phyloP scores from a whole-genome alignment of 148 eudicot genomes.

The Amaranthus palmeri region DNA sequence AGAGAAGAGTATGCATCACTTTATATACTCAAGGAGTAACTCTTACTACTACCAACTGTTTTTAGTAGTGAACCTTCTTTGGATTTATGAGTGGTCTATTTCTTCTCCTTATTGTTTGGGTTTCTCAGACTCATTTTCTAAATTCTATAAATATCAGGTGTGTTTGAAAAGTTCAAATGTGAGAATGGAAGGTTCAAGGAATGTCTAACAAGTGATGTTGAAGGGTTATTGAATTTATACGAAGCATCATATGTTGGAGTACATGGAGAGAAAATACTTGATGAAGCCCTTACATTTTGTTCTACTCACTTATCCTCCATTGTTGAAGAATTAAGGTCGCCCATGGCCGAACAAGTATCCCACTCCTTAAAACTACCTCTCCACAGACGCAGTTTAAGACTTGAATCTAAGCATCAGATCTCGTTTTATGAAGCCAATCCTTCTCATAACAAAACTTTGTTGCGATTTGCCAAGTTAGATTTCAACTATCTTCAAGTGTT shows the following conservation, averaged over 20 bases:
- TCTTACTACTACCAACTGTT: too few relatives aligned
- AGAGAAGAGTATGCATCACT: too few relatives aligned
- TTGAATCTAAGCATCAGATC: constrained; percentile 33
- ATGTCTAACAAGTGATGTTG: constrained; percentile 8
- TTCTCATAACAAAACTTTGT: constrained; percentile 14
- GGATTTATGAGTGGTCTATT: too few relatives aligned
- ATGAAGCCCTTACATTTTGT: constrained; percentile 19
- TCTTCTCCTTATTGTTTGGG: too few relatives aligned
- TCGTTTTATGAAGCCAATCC: constrained; percentile 28
- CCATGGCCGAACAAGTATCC: constrained; percentile 9
- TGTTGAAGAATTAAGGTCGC: background rate
- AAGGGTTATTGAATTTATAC: constrained; percentile 24
- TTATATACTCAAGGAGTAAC: too few relatives aligned
- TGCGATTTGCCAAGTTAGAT: constrained; percentile 37
- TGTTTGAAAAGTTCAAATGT: constrained; percentile 16
- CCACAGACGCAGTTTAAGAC: constrained; percentile 27
- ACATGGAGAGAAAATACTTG: constrained; percentile 19
- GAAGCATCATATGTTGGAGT: constrained; percentile 24
- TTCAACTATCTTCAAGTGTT: constrained; percentile 36
- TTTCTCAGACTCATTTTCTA: too few relatives aligned
- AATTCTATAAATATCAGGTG: constrained; percentile 15
- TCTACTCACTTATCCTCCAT: constrained; percentile 5
- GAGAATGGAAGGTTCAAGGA: constrained; percentile 20
- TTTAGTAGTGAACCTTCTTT: too few relatives aligned
- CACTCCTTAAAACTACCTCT: constrained; percentile 32